phyloP scores from a whole-genome alignment of 768 basidiomycete genomes.

The Amanita inopinata region DNA sequence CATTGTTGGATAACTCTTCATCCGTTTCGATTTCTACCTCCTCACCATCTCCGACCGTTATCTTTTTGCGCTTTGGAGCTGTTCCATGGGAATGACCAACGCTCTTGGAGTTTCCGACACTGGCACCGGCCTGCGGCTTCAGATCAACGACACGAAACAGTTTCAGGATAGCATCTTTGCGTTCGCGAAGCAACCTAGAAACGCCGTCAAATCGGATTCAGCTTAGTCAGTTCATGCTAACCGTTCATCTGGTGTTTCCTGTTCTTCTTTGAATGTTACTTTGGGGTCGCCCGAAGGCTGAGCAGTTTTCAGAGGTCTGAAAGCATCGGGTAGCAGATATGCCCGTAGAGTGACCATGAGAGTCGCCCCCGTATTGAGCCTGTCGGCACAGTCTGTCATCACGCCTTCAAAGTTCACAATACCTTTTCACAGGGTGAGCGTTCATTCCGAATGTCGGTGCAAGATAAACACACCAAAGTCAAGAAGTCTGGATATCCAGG shows the following conservation, averaged over 20 bases:
- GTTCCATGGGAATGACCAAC: slow-evolving; percentile 27
- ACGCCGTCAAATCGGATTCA: neutral
- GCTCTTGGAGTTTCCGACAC: slow-evolving; percentile 22
- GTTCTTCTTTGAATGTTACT: slow-evolving; percentile 59
- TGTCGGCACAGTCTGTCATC: slow-evolving; percentile 70
- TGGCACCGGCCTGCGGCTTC: slow-evolving; percentile 46
- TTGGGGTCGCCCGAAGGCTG: slow-evolving; percentile 22
- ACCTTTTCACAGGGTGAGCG: slow-evolving; percentile 24
- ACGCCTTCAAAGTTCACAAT: slow-evolving; percentile 60
- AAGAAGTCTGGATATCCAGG: slow-evolving; percentile 66
- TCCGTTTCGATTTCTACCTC: slow-evolving; percentile 78
- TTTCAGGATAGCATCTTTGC: slow-evolving; percentile 64
- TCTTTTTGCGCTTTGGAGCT: slow-evolving; percentile 39
- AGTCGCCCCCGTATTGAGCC: slow-evolving; percentile 63
- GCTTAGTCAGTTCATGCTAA: slow-evolving; percentile 11
- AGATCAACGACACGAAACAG: slow-evolving; percentile 70
- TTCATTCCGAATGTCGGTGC: neutral
- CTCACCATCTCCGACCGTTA: slow-evolving; percentile 74
- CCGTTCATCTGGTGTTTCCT: slow-evolving; percentile 75
- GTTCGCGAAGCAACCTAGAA: slow-evolving; percentile 51
- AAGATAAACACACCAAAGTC: slow-evolving; percentile 44
- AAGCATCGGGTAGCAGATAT: slow-evolving; percentile 61
- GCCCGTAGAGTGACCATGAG: slow-evolving; percentile 71
- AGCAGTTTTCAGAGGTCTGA: slow-evolving; percentile 35
- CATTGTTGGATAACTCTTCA: slow-evolving; percentile 73